Evolutionary conservation across 306 rosid species (phyloP).

Genomic region (Castanospermum australe): DNA sequence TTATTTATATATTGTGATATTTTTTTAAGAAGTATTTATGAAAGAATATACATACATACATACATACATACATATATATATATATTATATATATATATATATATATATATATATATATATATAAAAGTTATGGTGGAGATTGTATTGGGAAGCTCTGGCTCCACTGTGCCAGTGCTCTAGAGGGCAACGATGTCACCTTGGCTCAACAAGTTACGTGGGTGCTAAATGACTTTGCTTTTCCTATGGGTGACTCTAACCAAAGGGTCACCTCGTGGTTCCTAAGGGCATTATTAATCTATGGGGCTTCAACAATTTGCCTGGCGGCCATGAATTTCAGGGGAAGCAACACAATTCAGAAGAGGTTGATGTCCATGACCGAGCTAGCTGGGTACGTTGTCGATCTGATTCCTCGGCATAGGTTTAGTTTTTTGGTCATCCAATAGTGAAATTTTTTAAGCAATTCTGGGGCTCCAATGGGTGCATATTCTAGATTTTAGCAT

Average conservation of each 20-base stretch:
- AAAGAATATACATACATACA: too few relatives aligned
- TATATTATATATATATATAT: too few relatives aligned
- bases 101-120: too few relatives aligned
- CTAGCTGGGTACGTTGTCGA: slow-evolving; percentile 75
- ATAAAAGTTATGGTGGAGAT: too few relatives aligned
- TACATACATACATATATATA: too few relatives aligned
- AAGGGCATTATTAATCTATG: slow-evolving; percentile 60
- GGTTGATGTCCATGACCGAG: slow-evolving; percentile 68
- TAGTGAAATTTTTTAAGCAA: slow-evolving; percentile 57
- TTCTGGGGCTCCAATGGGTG: slow-evolving; percentile 46
- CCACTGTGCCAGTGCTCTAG: slow-evolving; percentile 65
- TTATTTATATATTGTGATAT: too few relatives aligned
- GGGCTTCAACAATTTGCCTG: slow-evolving; percentile 58
- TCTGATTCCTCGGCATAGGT: slow-evolving; percentile 69
- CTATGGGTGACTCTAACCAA: slow-evolving; percentile 65
- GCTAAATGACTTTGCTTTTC: slow-evolving; percentile 63
- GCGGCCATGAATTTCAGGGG: slow-evolving; percentile 24
- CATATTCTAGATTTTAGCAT: slow-evolving; percentile 67
- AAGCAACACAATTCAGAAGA: slow-evolving; percentile 25
- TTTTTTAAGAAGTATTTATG: too few relatives aligned
- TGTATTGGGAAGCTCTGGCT: slow-evolving; percentile 64
- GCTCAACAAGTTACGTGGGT: slow-evolving; percentile 87
- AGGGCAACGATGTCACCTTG: slow-evolving; percentile 60
- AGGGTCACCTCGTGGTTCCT: slow-evolving; percentile 67
- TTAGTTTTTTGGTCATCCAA: slow-evolving; percentile 65